phyloP scores from a whole-genome alignment of 441 rosid species.

The Breynia disticha region DNA sequence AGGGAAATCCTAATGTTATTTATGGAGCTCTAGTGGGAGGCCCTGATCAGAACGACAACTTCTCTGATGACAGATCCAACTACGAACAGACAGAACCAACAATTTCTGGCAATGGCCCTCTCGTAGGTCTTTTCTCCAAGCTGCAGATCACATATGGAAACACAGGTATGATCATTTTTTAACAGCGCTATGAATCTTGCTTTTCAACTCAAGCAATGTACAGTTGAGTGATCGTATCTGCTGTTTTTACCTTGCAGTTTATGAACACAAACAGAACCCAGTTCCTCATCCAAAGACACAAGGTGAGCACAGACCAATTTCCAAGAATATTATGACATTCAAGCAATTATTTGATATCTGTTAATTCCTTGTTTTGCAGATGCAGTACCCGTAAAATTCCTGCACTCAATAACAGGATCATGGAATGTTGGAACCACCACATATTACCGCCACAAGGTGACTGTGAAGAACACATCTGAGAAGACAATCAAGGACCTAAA shows the following conservation, averaged over 20 bases:
- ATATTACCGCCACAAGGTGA: constrained; percentile 58
- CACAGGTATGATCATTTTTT: constrained; percentile 11
- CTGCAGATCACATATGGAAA: constrained; percentile 33
- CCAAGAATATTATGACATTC: too few species aligned
- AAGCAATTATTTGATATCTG: too few species aligned
- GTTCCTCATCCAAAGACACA: constrained; percentile 12
- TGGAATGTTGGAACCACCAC: constrained; percentile 42
- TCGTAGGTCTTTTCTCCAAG: constrained; percentile 70
- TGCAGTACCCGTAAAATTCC: constrained; percentile 36
- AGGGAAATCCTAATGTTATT: constrained; percentile 60
- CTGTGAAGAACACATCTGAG: constrained; percentile 43
- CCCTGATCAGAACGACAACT: constrained; percentile 63
- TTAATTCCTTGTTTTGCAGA: constrained; percentile 2
- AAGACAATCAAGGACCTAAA: constrained; percentile 43
- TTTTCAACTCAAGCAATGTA: too few species aligned
- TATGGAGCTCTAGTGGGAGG: constrained; percentile 87
- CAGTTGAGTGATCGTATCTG: too few species aligned
- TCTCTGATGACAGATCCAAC: constrained; percentile 47
- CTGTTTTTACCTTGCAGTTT: constrained; percentile 16
- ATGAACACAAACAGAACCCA: constrained; percentile 24
- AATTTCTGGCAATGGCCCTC: constrained; percentile 58
- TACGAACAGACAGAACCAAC: constrained; percentile 85
- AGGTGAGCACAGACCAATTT: constrained; percentile 2
- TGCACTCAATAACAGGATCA: constrained; percentile 53
- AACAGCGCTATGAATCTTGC: too few species aligned